phyloP scores from a whole-genome alignment of 2,329 filamentous ascomycete species.

The Fusarium sp. region DNA sequence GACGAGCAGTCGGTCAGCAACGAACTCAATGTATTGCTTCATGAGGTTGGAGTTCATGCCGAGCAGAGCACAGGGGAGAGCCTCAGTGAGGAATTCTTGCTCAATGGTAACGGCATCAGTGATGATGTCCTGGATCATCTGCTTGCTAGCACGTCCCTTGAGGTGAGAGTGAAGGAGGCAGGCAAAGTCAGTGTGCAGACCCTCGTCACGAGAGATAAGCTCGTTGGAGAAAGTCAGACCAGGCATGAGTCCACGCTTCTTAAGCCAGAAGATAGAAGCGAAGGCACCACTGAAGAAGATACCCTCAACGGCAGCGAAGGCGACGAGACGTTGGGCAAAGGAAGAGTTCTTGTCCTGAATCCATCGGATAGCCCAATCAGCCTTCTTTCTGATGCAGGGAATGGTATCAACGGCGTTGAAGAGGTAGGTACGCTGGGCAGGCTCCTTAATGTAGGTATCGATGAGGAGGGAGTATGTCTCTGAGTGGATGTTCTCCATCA shows the following conservation, averaged over 20 bases:
- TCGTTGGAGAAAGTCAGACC: constrained; percentile 99
- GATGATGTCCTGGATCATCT: constrained; percentile 88
- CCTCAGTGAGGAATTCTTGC: constrained; percentile 97
- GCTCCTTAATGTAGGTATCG: constrained; percentile 99
- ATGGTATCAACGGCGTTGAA: constrained; percentile 99
- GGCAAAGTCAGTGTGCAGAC: constrained; percentile 98
- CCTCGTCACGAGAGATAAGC: constrained; percentile 99
- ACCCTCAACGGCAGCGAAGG: constrained; percentile 97
- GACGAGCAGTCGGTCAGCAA: constrained; percentile 92
- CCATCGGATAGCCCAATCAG: constrained; percentile 96
- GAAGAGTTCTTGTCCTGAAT: constrained; percentile 93
- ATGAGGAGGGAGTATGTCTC: constrained; percentile 99
- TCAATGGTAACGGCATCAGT: constrained; percentile 93
- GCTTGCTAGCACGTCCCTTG: constrained; percentile 86
- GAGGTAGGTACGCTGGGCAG: constrained; percentile 89
- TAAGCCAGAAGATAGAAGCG: constrained; percentile 99
- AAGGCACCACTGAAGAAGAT: constrained; percentile 99
- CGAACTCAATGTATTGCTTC: constrained; percentile 99
- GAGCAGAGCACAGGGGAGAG: constrained; percentile 89
- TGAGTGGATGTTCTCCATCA: constrained; percentile 99
- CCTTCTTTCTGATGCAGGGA: constrained; percentile 98
- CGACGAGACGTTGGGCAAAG: constrained; percentile 94
- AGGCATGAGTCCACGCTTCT: constrained; percentile 99
- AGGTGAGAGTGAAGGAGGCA: constrained; percentile 98
- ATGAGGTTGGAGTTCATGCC: constrained; percentile 98